A percentile compares a stretch with the other conserved stretches of the same genome.
These are phyloP conservation scores for Nicotiana obtusifolia DNA, from an alignment of 257 asterid species.

Conservation along the genomic window DNA sequence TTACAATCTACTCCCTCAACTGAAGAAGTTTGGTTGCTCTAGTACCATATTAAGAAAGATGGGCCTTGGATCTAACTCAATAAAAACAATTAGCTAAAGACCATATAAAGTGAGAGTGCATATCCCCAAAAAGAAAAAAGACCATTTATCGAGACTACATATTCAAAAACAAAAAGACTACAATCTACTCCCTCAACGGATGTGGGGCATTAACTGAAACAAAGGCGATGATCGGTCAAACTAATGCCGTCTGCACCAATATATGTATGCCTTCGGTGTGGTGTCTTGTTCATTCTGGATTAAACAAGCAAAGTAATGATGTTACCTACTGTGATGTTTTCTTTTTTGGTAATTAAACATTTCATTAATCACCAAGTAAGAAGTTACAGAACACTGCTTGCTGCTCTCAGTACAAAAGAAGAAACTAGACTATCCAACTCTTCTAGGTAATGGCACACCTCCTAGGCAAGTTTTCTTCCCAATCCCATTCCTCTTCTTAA, in stretches of 20 bases:
- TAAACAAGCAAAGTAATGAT: neutral
- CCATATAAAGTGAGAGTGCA: neutral
- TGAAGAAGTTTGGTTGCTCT: neutral
- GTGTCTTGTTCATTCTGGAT: neutral
- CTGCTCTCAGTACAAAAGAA: too few relatives aligned
- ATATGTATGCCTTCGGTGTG: neutral
- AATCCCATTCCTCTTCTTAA: too few relatives aligned
- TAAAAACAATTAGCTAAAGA: neutral
- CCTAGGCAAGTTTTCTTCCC: too few relatives aligned
- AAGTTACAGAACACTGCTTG: too few relatives aligned
- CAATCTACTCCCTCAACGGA: neutral
- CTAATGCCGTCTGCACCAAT: neutral
- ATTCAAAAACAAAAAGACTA: neutral
- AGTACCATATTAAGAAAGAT: neutral
- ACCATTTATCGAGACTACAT: too few relatives aligned
- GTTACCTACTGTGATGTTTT: too few relatives aligned
- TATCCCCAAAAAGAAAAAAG: too few relatives aligned
- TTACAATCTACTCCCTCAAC: neutral
- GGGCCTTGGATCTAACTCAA: neutral
- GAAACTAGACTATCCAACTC: too few relatives aligned
- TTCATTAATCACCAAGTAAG: too few relatives aligned
- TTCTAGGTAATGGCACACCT: too few relatives aligned
- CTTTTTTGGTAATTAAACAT: too few relatives aligned
- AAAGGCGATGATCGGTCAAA: neutral
- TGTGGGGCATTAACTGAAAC: neutral